Conservation (phyloP, 1,139 yeast species). For the Blastobotrys serpentis region DNA sequence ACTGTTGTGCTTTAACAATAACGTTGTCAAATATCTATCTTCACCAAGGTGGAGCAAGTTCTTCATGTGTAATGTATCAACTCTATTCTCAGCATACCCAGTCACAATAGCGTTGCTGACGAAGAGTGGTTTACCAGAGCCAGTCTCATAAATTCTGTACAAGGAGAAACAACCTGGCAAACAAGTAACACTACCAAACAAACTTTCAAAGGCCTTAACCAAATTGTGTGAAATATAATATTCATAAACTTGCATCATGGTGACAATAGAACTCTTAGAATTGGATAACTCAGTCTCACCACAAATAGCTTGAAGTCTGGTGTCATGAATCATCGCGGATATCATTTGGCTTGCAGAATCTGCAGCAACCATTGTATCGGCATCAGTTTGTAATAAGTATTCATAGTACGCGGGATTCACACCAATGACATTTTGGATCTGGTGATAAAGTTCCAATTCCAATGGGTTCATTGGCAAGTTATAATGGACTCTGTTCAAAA, state of each 20-base stretch:
- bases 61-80: slow-evolving; percentile 44
- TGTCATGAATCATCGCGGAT: slow-evolving; percentile 40
- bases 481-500: slow-evolving; percentile 44
- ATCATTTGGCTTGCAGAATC: slow-evolving; percentile 41
- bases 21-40: slow-evolving; percentile 44
- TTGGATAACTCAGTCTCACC: slow-evolving; percentile 45
- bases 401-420: slow-evolving; percentile 46
- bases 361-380: slow-evolving; percentile 43
- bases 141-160: slow-evolving; percentile 40
- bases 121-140: slow-evolving; percentile 42
- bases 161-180: slow-evolving; percentile 46
- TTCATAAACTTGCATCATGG: slow-evolving; percentile 47
- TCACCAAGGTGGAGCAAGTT: slow-evolving; percentile 45
- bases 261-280: slow-evolving; percentile 40
- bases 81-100: slow-evolving; percentile 41
- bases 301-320: slow-evolving; percentile 43
- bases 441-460: slow-evolving; percentile 45
- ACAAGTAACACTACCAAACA: slow-evolving; percentile 46
- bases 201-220: slow-evolving; percentile 44
- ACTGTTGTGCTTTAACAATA: slow-evolving; percentile 42
- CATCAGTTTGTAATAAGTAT: slow-evolving; percentile 45
- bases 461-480: slow-evolving; percentile 44
- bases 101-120: slow-evolving; percentile 42
- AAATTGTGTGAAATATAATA: slow-evolving; percentile 46
- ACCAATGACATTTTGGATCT: slow-evolving; percentile 44